Evolutionary conservation across 129 eudicot genomes (phyloP).

Genomic region (Centaurea solstitialis): DNA sequence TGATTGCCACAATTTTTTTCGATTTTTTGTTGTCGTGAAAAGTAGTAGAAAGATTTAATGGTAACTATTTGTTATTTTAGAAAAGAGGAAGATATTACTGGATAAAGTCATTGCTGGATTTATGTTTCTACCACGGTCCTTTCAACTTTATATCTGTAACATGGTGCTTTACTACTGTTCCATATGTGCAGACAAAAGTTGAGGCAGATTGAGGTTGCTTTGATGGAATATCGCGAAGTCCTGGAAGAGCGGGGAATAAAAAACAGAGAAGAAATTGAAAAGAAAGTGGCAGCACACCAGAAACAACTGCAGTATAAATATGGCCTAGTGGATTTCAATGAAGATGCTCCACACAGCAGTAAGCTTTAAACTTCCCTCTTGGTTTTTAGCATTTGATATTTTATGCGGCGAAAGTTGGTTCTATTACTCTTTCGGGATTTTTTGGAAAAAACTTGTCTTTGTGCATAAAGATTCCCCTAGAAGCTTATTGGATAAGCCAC

Average conservation of each 20-base stretch:
- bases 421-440: background rate
- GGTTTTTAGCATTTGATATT: slow-evolving; percentile 7
- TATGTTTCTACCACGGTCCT: no score
- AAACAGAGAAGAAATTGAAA: slow-evolving; percentile 72
- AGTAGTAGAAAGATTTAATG: background rate
- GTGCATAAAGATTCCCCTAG: no score
- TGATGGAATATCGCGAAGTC: slow-evolving; percentile 91
- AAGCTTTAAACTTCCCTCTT: slow-evolving; percentile 27
- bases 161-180: slow-evolving; percentile 22
- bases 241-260: slow-evolving; percentile 79
- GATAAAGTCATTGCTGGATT: background rate
- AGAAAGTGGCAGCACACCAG: slow-evolving; percentile 63
- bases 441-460: no score
- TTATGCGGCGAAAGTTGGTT: background rate
- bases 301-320: slow-evolving; percentile 63
- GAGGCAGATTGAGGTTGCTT: slow-evolving; percentile 83
- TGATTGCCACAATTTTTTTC: background rate
- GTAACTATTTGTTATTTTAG: background rate
- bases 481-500: no score
- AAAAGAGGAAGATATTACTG: background rate
- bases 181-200: slow-evolving; percentile 64
- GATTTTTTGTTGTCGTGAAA: background rate
- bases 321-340: slow-evolving; percentile 52
- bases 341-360: slow-evolving; percentile 57
- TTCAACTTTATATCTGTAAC: background rate